Conservation (phyloP, 768 basidiomycete species). For the Gloeostereum incarnatum region DNA sequence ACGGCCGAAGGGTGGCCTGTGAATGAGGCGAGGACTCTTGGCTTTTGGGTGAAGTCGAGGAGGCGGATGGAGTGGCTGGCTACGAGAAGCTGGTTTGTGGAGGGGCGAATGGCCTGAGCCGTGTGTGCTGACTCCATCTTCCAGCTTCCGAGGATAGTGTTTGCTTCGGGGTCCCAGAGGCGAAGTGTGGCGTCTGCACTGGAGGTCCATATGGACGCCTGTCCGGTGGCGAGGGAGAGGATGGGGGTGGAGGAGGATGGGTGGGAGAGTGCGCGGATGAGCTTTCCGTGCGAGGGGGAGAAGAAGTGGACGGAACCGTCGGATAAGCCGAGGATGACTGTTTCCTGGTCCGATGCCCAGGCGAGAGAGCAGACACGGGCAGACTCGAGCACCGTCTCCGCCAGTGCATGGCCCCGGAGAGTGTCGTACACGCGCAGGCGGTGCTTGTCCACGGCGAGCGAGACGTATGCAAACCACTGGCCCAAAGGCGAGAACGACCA, state of each 20-base stretch:
- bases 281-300: slow-evolving; percentile 49
- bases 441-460: slow-evolving; percentile 65
- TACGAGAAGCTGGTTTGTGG: slow-evolving; percentile 35
- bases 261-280: slow-evolving; percentile 46
- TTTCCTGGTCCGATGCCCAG: slow-evolving; percentile 34
- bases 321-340: slow-evolving; percentile 50
- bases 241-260: slow-evolving; percentile 45
- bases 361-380: slow-evolving; percentile 44
- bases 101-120: slow-evolving; percentile 35
- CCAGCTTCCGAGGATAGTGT: slow-evolving; percentile 38
- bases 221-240: slow-evolving; percentile 31
- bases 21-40: slow-evolving; percentile 38
- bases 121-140: slow-evolving; percentile 54
- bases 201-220: slow-evolving; percentile 41
- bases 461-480: slow-evolving; percentile 48
- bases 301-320: slow-evolving; percentile 52
- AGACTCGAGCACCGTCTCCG: slow-evolving; percentile 48
- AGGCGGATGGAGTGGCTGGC: slow-evolving; percentile 56
- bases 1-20: slow-evolving; percentile 59
- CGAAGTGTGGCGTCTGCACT: slow-evolving; percentile 47
- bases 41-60: slow-evolving; percentile 27
- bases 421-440: slow-evolving; percentile 59
- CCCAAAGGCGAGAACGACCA: slow-evolving; percentile 54
- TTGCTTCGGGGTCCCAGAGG: slow-evolving; percentile 46
- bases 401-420: slow-evolving; percentile 39